These are phyloP conservation scores for Xanthoconium separans DNA, from an alignment of 1,284 basidiomycete genomes.

Conservation along the genomic window DNA sequence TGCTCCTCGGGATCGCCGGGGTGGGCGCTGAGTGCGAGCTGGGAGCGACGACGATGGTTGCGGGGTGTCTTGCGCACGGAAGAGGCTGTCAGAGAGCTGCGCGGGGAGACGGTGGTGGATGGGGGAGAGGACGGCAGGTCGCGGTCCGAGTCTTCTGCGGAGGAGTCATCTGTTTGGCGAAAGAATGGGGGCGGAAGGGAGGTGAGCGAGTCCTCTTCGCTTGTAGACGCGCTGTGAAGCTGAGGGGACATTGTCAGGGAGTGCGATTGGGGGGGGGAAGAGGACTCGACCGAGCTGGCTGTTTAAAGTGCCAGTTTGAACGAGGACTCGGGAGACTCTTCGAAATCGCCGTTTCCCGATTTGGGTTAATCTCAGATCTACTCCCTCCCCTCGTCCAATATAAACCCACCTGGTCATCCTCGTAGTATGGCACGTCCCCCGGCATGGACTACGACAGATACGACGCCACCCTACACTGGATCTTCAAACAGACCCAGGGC, in stretches of 20 bases:
- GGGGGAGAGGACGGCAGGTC: constrained; percentile 9
- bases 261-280: neutral
- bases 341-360: constrained; percentile 17
- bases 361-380: constrained; percentile 20
- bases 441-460: constrained; percentile 39
- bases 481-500: constrained; percentile 50
- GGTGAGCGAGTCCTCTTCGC: constrained; percentile 30
- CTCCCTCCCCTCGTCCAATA: neutral
- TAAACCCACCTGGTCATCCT: constrained; percentile 9
- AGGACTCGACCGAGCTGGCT: too few species aligned
- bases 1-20: constrained; percentile 13
- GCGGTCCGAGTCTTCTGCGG: constrained; percentile 29
- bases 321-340: neutral
- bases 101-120: constrained; percentile 13
- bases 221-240: constrained; percentile 23
- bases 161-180: constrained; percentile 17
- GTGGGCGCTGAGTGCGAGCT: constrained; percentile 23
- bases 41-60: constrained; percentile 30
- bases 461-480: constrained; percentile 38
- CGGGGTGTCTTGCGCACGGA: constrained; percentile 20
- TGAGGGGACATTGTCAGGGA: constrained; percentile 13
- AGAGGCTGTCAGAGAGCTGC: constrained; percentile 15
- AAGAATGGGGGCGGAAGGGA: constrained; percentile 30
- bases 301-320: neutral
- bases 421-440: neutral